Evolutionary conservation across 768 basidiomycete genomes (phyloP).

Genomic region (Xerocomellus dryophilus): DNA sequence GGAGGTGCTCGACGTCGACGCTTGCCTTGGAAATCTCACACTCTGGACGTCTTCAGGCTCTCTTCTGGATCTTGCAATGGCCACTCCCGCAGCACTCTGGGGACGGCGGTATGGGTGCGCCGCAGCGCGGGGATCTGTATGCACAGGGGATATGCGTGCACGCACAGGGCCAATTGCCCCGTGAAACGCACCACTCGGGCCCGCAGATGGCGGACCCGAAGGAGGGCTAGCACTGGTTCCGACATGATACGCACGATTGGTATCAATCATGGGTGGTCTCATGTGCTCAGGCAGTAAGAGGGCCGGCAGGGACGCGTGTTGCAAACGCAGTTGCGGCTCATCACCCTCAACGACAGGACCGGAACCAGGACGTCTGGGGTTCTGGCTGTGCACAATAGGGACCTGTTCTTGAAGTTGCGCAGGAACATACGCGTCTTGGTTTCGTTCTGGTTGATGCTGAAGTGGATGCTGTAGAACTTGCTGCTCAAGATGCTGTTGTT

Average conservation of each 20-base stretch:
- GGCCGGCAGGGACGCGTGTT: slow-evolving; percentile 21
- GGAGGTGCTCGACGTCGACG: slow-evolving; percentile 6
- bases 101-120: slow-evolving; percentile 32
- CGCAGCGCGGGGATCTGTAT: slow-evolving; percentile 14
- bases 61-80: slow-evolving; percentile 27
- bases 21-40: slow-evolving; percentile 31
- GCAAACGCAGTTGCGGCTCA: slow-evolving; percentile 23
- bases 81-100: slow-evolving; percentile 27
- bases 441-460: slow-evolving; percentile 33
- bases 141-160: slow-evolving; percentile 27
- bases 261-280: slow-evolving; percentile 37
- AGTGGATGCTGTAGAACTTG: slow-evolving; percentile 39
- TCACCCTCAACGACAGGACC: slow-evolving; percentile 23
- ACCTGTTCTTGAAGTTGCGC: slow-evolving; percentile 27
- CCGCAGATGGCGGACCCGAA: slow-evolving; percentile 32
- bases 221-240: slow-evolving; percentile 30
- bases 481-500: slow-evolving; percentile 33
- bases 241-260: slow-evolving; percentile 25
- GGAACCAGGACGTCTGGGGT: slow-evolving; percentile 19
- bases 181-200: slow-evolving; percentile 15
- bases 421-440: slow-evolving; percentile 23
- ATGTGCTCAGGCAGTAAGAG: slow-evolving; percentile 27
- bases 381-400: slow-evolving; percentile 32
- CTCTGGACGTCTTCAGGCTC: slow-evolving; percentile 24
- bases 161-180: slow-evolving; percentile 25